These are phyloP conservation scores for Candida coquimbonensis DNA, from an alignment of 805 yeast species.

Conservation along the genomic window DNA sequence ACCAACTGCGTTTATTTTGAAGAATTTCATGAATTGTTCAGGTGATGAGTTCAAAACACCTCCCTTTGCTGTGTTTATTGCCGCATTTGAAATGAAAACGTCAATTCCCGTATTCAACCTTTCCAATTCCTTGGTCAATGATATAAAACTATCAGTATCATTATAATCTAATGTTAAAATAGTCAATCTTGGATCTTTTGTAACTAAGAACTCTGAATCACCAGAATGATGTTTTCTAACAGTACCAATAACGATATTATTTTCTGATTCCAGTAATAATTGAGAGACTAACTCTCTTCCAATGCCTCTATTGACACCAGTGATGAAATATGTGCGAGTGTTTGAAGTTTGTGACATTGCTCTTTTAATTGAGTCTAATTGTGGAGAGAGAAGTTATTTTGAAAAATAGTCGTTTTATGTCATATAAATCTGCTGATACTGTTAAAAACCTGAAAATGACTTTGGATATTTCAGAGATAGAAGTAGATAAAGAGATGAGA, in stretches of 20 bases:
- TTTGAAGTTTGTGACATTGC: too few species aligned
- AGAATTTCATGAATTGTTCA: slow-evolving; percentile 16
- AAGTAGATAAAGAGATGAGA: too few species aligned
- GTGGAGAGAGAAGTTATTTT: too few species aligned
- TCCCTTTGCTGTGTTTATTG: slow-evolving; percentile 16
- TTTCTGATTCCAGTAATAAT: slow-evolving; percentile 6
- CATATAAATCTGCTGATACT: too few species aligned
- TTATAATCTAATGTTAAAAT: slow-evolving; percentile 17
- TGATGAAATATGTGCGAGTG: slow-evolving; percentile 17
- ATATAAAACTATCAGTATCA: slow-evolving; percentile 9
- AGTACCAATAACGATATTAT: slow-evolving; percentile 21
- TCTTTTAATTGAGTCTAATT: too few species aligned
- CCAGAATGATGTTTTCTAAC: slow-evolving; percentile 9
- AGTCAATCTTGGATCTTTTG: slow-evolving; percentile 17
- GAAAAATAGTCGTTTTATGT: too few species aligned
- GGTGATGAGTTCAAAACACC: slow-evolving; percentile 16
- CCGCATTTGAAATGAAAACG: slow-evolving; percentile 31
- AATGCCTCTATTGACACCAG: slow-evolving; percentile 22
- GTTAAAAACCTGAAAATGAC: too few species aligned
- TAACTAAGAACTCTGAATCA: slow-evolving; percentile 13
- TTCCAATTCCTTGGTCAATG: slow-evolving; percentile 14
- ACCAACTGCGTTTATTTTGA: slow-evolving; percentile 26
- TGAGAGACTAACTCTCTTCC: slow-evolving; percentile 20
- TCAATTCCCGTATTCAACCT: slow-evolving; percentile 24
- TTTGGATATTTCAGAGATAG: too few species aligned